phyloP scores from a whole-genome alignment of 2,329 filamentous ascomycete genomes.

The Calonectria hongkongensis region DNA sequence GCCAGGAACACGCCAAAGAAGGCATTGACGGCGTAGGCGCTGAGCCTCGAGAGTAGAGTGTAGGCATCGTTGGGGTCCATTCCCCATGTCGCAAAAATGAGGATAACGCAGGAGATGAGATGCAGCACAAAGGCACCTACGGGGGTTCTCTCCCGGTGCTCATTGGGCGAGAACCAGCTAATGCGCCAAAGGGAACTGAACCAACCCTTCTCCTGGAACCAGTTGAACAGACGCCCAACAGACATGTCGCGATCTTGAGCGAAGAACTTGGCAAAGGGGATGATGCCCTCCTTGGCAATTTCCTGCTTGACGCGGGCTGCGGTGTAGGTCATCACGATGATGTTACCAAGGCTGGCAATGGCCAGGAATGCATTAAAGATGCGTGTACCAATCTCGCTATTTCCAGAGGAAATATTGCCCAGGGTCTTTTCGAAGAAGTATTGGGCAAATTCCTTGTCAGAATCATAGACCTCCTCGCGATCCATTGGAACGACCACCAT shows the following conservation, averaged over 20 bases:
- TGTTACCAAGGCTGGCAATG: conserved; percentile 73
- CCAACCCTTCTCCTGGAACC: conserved; percentile 57
- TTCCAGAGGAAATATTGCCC: conserved; percentile 54
- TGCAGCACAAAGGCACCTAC: conserved; percentile 61
- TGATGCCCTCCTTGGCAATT: conserved; percentile 75
- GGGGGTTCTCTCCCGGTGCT: conserved; percentile 61
- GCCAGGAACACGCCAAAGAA: conserved; percentile 60
- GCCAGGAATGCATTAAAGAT: conserved; percentile 71
- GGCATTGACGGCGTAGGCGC: conserved; percentile 59
- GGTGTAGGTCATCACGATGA: conserved; percentile 75
- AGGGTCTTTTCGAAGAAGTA: conserved; percentile 60
- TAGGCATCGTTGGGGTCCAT: conserved; percentile 55
- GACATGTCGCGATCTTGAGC: conserved; percentile 62
- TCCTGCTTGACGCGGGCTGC: conserved; percentile 75
- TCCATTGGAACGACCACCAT: conserved; percentile 61
- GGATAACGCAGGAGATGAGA: conserved; percentile 58
- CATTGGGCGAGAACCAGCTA: conserved; percentile 58
- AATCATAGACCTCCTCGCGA: conserved; percentile 44
- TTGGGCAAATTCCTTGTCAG: conserved; percentile 53
- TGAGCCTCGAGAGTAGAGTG: conserved; percentile 56
- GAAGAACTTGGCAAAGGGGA: conserved; percentile 70
- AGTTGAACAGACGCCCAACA: conserved; percentile 57
- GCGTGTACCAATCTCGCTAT: conserved; percentile 54
- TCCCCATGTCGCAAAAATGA: conserved; percentile 59
- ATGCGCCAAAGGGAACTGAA: conserved; percentile 54